Conservation (phyloP, 2,329 filamentous ascomycete genomes). For the Shiraia bambusicola region DNA sequence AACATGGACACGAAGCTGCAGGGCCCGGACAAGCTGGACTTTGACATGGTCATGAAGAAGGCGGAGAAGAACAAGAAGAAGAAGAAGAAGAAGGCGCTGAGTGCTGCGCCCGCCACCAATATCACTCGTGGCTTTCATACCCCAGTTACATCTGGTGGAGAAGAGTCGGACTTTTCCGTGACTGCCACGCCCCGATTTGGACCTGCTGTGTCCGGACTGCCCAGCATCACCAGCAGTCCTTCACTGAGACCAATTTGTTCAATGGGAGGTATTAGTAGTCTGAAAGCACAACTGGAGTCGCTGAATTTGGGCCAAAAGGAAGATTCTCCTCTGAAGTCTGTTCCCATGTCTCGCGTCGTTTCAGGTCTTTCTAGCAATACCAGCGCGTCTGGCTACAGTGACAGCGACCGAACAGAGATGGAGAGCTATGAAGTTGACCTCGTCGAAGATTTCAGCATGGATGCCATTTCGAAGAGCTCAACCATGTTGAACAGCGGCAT, state of each 20-base stretch:
- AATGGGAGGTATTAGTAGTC: constrained; percentile 73
- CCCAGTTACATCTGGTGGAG: constrained; percentile 54
- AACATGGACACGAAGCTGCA: constrained; percentile 24
- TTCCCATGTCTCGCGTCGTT: constrained; percentile 27
- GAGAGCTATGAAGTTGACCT: constrained; percentile 84
- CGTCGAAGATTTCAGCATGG: constrained; percentile 78
- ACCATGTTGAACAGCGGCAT: constrained; percentile 50
- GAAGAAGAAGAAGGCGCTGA: constrained; percentile 40
- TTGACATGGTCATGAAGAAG: constrained; percentile 42
- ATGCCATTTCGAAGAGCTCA: constrained; percentile 46
- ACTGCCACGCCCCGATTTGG: constrained; percentile 47
- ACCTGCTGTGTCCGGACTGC: constrained; percentile 46
- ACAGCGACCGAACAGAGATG: constrained; percentile 70
- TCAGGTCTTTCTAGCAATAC: constrained; percentile 56
- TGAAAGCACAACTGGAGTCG: constrained; percentile 79
- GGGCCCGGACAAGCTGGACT: constrained; percentile 41
- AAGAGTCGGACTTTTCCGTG: constrained; percentile 55
- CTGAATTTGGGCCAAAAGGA: constrained; percentile 66
- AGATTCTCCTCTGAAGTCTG: constrained; percentile 54
- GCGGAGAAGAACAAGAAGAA: constrained; percentile 43
- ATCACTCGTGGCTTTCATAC: constrained; percentile 54
- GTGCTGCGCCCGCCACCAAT: constrained; percentile 35
- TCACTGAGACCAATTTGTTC: constrained; percentile 53
- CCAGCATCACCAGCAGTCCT: constrained; percentile 56
- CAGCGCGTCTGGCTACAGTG: constrained; percentile 61